phyloP scores from a whole-genome alignment of 768 basidiomycete species.

The Phaffia australis region DNA sequence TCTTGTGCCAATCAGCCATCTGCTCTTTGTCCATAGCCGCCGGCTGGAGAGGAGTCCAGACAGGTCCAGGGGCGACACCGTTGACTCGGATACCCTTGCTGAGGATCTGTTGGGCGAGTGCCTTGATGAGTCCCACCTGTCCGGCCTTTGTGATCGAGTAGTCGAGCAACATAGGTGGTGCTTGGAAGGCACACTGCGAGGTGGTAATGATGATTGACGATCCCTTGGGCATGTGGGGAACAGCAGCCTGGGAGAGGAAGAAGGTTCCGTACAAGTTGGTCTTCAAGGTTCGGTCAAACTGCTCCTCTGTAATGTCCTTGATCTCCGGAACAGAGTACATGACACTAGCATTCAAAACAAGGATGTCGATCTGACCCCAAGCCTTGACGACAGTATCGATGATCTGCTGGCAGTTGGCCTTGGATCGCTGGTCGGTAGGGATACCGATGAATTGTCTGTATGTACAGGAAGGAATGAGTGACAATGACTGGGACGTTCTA shows the following conservation, averaged over 20 bases:
- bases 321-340: constrained; percentile 21
- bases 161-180: constrained; percentile 6
- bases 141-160: constrained; percentile 25
- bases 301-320: constrained; percentile 22
- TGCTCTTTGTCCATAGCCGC: constrained; percentile 35
- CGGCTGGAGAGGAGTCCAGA: constrained; percentile 38
- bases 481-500: not conserved
- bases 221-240: constrained; percentile 21
- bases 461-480: not conserved
- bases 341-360: constrained; percentile 21
- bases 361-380: constrained; percentile 19
- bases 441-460: constrained; percentile 33
- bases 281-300: constrained; percentile 23
- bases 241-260: constrained; percentile 21
- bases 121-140: constrained; percentile 16
- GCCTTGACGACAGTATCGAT: constrained; percentile 34
- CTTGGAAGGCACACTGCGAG: not conserved
- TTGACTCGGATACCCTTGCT: constrained; percentile 25
- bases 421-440: constrained; percentile 37
- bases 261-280: constrained; percentile 25
- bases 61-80: constrained; percentile 33
- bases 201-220: constrained; percentile 23
- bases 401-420: constrained; percentile 35
- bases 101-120: constrained; percentile 23
- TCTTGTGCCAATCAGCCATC: constrained; percentile 28